Evolutionary conservation across 306 rosid species (phyloP).

Genomic region (Malus asiatica): DNA sequence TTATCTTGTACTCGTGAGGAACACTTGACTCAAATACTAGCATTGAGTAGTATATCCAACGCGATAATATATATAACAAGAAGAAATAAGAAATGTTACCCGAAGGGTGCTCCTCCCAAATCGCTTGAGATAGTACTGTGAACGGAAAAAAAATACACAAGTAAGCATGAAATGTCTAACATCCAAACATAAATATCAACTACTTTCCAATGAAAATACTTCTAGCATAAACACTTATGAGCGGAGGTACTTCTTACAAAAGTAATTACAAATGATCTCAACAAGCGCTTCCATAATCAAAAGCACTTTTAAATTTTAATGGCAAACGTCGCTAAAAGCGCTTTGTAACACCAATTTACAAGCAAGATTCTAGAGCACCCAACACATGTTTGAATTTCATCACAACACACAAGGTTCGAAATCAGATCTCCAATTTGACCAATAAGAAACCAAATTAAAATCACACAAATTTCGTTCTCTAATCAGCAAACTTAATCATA

Average conservation of each 20-base stretch:
- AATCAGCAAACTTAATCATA: background rate
- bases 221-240: background rate
- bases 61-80: background rate
- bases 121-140: conserved; percentile 82
- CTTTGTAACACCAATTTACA: background rate
- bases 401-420: background rate
- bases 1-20: background rate
- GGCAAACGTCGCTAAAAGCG: too few species aligned
- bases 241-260: too few species aligned
- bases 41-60: background rate
- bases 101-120: conserved; percentile 86
- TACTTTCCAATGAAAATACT: too few species aligned
- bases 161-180: background rate
- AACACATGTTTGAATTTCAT: background rate
- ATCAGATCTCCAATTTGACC: background rate
- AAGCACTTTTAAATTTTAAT: too few species aligned
- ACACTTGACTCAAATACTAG: background rate
- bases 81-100: conserved; percentile 36
- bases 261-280: too few species aligned
- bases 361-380: background rate
- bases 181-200: background rate
- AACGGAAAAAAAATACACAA: background rate
- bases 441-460: background rate
- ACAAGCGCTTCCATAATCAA: too few species aligned
- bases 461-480: background rate